These are phyloP conservation scores for Trifolium repens DNA, from an alignment of 306 rosid species.

Conservation along the genomic window DNA sequence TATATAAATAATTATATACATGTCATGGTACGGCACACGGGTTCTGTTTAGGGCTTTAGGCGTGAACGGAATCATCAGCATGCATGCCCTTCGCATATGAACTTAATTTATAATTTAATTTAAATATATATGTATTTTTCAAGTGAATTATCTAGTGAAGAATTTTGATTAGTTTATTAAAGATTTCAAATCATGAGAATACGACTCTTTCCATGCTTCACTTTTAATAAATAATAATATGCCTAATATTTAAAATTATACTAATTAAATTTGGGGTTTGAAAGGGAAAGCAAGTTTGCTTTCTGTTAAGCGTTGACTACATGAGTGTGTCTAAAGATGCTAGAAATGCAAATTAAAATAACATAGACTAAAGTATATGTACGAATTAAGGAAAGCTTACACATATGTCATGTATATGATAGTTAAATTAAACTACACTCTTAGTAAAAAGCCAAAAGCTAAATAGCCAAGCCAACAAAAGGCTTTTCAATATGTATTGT, in stretches of 20 bases:
- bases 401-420: neutral
- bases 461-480: neutral
- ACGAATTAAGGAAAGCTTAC: neutral
- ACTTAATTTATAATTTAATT: neutral
- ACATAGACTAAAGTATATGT: neutral
- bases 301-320: neutral
- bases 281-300: conserved; percentile 27
- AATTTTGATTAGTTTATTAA: neutral
- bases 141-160: neutral
- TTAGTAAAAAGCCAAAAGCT: conserved; percentile 16
- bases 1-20: no score
- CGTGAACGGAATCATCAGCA: conserved; percentile 38
- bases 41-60: no score
- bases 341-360: neutral
- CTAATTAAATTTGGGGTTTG: conserved; percentile 23
- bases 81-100: conserved; percentile 24
- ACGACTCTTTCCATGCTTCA: conserved; percentile 10
- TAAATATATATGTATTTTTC: neutral
- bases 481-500: neutral
- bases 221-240: neutral
- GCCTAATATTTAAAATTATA: neutral
- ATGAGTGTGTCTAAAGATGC: neutral
- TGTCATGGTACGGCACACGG: no score
- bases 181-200: neutral
- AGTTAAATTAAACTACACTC: neutral